A percentile compares a stretch with the other conserved stretches of the same genome.
Evolutionary conservation across 139 green algal genomes (phyloP).

Genomic region (Raphidocelis subcapitata): DNA sequence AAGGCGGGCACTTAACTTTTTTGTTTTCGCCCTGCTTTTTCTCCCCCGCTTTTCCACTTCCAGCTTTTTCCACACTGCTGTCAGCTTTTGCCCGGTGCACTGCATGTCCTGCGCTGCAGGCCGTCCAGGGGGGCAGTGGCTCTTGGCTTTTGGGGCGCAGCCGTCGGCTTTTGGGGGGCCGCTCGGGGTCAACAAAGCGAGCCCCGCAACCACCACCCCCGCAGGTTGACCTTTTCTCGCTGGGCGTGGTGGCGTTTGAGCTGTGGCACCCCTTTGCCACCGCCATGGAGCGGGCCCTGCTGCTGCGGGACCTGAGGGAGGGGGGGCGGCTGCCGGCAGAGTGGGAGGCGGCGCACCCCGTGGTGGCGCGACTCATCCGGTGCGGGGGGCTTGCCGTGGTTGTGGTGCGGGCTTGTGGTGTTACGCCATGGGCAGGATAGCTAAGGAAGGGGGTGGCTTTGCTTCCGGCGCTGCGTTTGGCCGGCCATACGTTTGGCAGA

Average conservation of each 20-base stretch:
- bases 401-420: background rate
- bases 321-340: constrained; percentile 51
- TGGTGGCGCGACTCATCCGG: constrained; percentile 46
- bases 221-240: constrained; percentile 78
- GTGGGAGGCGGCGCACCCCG: constrained; percentile 63
- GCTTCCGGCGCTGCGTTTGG: no score
- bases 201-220: no score
- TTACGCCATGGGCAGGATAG: background rate
- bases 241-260: constrained; percentile 90
- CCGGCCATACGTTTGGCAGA: no score
- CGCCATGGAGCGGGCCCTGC: constrained; percentile 80
- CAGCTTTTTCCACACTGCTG: background rate
- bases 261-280: constrained; percentile 90
- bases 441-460: background rate
- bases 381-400: constrained; percentile 9
- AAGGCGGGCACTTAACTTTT: no score
- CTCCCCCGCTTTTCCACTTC: background rate
- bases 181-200: no score
- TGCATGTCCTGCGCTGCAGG: no score
- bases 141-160: no score
- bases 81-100: no score
- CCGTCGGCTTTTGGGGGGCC: no score
- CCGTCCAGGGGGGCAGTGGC: no score
- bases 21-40: no score
- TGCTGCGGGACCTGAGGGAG: constrained; percentile 76